These are phyloP conservation scores for Amanita molliuscula DNA, from an alignment of 768 basidiomycete genomes.

Conservation along the genomic window DNA sequence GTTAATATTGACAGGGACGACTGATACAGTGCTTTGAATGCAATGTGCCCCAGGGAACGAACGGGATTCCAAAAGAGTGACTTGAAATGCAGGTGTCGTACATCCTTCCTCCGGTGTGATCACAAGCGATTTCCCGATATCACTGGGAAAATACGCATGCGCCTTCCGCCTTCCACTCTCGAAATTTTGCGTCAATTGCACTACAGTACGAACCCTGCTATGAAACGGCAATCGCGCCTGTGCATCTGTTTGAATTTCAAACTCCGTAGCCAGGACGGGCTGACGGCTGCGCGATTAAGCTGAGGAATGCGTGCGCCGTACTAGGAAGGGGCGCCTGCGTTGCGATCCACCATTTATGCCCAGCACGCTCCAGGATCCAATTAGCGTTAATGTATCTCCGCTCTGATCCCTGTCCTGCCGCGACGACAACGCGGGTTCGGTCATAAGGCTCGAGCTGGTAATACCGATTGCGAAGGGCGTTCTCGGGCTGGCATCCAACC, in stretches of 20 bases:
- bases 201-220: conserved; percentile 58
- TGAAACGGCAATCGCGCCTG: conserved; percentile 9
- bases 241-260: neutral
- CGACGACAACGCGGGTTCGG: conserved; percentile 60
- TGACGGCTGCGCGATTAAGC: conserved; percentile 45
- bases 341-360: conserved; percentile 77
- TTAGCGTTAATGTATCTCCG: conserved; percentile 73
- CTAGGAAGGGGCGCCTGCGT: conserved; percentile 69
- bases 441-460: conserved; percentile 70
- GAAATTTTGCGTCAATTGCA: conserved; percentile 70
- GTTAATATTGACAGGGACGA: conserved; percentile 26
- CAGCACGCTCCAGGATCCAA: conserved; percentile 70
- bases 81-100: conserved; percentile 34
- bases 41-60: conserved; percentile 48
- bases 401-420: conserved; percentile 14
- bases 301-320: conserved; percentile 72
- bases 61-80: conserved; percentile 41
- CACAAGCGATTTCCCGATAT: conserved; percentile 41
- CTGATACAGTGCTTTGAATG: conserved; percentile 48
- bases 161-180: conserved; percentile 69
- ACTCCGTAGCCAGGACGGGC: conserved; percentile 19
- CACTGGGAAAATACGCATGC: conserved; percentile 62
- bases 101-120: conserved; percentile 35
- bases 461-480: conserved; percentile 57
- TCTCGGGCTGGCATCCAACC: conserved; percentile 32